Evolutionary conservation across 805 yeast genomes (phyloP).

Genomic region (Yarrowia sp.): DNA sequence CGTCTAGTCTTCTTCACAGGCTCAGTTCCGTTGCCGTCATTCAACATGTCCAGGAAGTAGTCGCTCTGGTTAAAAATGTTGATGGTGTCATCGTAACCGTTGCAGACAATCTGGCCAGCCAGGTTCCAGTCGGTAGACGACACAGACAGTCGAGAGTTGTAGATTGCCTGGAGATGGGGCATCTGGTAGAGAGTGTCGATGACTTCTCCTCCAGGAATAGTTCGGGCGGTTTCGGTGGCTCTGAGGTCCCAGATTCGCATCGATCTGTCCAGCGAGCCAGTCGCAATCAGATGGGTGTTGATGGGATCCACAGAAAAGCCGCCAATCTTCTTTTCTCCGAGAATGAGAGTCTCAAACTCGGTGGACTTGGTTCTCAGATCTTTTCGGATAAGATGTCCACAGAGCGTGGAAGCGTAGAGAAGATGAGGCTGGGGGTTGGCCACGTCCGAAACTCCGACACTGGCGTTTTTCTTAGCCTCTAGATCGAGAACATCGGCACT

Average conservation of each 20-base stretch:
- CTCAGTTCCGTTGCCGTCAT: constrained; percentile 43
- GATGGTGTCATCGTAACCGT: constrained; percentile 90
- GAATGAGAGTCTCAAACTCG: constrained; percentile 55
- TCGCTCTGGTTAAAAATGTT: constrained; percentile 63
- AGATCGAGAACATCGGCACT: constrained; percentile 68
- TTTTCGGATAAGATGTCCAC: constrained; percentile 78
- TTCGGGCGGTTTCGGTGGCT: constrained; percentile 47
- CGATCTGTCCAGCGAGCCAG: constrained; percentile 88
- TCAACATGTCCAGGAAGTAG: constrained; percentile 48
- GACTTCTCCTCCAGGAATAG: constrained; percentile 42
- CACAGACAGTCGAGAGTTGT: constrained; percentile 77
- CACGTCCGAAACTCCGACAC: constrained; percentile 75
- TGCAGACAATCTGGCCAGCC: constrained; percentile 75
- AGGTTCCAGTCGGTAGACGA: constrained; percentile 85
- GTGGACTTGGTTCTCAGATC: constrained; percentile 65
- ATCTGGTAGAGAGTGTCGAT: constrained; percentile 14
- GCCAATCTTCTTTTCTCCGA: constrained; percentile 92
- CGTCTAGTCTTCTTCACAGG: constrained; percentile 37
- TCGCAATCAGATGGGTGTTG: constrained; percentile 69
- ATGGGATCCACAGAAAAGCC: constrained; percentile 82
- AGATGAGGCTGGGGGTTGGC: constrained; percentile 63
- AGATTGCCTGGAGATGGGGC: constrained; percentile 65
- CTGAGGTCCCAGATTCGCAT: constrained; percentile 89
- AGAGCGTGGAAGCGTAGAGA: constrained; percentile 75
- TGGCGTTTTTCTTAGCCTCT: constrained; percentile 52